Conservation (phyloP, 2,329 filamentous ascomycete genomes). For the Trichocomaceae sp. region DNA sequence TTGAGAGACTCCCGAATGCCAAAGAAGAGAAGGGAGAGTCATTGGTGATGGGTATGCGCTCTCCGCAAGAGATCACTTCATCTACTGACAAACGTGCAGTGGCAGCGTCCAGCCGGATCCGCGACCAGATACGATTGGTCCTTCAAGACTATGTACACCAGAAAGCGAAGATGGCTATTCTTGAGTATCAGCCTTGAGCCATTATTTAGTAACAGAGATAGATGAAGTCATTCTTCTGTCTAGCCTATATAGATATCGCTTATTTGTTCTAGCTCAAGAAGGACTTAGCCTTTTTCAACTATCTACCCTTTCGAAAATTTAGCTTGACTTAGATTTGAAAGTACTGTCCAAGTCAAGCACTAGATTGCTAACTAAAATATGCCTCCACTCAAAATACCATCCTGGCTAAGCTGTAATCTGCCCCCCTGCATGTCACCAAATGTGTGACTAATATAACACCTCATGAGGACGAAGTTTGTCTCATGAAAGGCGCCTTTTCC, state of each 20-base stretch:
- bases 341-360: neutral
- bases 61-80: neutral
- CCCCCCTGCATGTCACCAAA: too few species aligned
- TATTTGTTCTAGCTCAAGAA: neutral
- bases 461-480: neutral
- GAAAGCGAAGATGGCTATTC: neutral
- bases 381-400: too few species aligned
- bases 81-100: neutral
- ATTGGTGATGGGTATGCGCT: neutral
- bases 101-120: neutral
- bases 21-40: neutral
- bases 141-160: constrained; percentile 1
- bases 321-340: neutral
- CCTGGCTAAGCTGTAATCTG: too few species aligned
- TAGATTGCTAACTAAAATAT: neutral
- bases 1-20: constrained; percentile 15
- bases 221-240: neutral
- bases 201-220: neutral
- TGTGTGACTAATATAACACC: too few species aligned
- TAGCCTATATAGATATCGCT: neutral
- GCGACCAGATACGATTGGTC: neutral
- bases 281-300: neutral
- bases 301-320: neutral
- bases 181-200: neutral
- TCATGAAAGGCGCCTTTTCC: constrained; percentile 5